Evolutionary conservation across 208 protist genomes (phyloP).

Genomic region (Leishmania arabica): DNA sequence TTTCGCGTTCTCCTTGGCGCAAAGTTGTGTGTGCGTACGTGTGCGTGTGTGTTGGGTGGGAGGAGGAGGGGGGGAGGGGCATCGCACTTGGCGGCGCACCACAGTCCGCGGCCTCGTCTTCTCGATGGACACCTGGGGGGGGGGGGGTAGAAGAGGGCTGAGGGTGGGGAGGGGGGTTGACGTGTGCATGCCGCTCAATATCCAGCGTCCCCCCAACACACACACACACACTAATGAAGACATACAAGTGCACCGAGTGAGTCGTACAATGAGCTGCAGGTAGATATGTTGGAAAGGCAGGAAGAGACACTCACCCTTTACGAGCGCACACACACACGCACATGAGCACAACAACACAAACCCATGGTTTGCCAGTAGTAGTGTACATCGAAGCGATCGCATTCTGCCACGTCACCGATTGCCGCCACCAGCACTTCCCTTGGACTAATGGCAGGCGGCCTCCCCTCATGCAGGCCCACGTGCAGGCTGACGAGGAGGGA

Average conservation of each 20-base stretch:
- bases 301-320: not conserved
- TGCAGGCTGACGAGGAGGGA: not conserved
- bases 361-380: not conserved
- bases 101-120: not conserved
- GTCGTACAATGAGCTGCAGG: not conserved
- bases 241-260: not conserved
- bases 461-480: not conserved
- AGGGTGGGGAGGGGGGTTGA: not conserved
- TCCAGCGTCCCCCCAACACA: not conserved
- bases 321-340: not conserved
- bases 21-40: not conserved
- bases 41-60: not conserved
- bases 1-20: not conserved
- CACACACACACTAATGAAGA: not conserved
- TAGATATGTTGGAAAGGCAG: not conserved
- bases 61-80: too few species aligned
- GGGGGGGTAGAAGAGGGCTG: not conserved
- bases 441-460: not conserved
- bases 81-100: not conserved
- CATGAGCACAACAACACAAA: not conserved
- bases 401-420: not conserved
- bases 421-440: not conserved
- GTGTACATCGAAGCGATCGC: conserved; percentile 17
- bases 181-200: not conserved
- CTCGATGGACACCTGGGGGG: not conserved